Conservation (phyloP, 495 filamentous ascomycete genomes). For the Podospora pseudoanserina region DNA sequence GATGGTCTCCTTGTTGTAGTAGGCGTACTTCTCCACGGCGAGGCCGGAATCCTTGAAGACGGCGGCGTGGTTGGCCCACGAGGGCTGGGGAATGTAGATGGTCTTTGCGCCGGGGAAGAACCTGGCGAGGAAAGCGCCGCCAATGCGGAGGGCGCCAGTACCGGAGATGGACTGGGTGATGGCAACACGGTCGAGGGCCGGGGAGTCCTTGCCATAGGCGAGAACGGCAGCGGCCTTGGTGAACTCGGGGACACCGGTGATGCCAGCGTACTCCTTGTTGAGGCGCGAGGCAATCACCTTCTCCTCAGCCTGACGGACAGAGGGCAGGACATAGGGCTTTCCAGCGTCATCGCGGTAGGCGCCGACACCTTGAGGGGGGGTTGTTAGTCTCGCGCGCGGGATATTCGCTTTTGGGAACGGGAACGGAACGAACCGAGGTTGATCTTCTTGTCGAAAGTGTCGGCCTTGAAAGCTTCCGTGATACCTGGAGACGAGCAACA, state of each 20-base stretch:
- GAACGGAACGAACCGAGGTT: conserved; percentile 66
- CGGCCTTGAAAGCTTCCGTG: conserved; percentile 98
- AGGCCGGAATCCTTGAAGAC: conserved; percentile 93
- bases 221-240: conserved; percentile 85
- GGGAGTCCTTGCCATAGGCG: conserved; percentile 79
- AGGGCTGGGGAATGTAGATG: conserved; percentile 91
- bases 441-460: conserved; percentile 88
- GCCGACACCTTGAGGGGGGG: conserved; percentile 58
- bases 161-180: conserved; percentile 98
- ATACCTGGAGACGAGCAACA: conserved; percentile 56
- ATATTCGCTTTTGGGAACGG: not conserved
- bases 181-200: conserved; percentile 74
- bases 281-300: conserved; percentile 69
- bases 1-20: conserved; percentile 99
- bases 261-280: conserved; percentile 98
- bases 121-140: conserved; percentile 84
- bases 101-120: conserved; percentile 88
- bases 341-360: conserved; percentile 91
- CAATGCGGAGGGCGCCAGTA: conserved; percentile 91
- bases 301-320: conserved; percentile 83
- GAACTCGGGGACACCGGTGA: conserved; percentile 92
- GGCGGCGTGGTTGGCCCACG: conserved; percentile 97
- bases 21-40: conserved; percentile 88
- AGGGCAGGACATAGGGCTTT: conserved; percentile 95
- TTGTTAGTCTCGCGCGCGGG: not conserved